phyloP scores from a whole-genome alignment of 1,284 basidiomycete genomes.

The Tremellales sp. region DNA sequence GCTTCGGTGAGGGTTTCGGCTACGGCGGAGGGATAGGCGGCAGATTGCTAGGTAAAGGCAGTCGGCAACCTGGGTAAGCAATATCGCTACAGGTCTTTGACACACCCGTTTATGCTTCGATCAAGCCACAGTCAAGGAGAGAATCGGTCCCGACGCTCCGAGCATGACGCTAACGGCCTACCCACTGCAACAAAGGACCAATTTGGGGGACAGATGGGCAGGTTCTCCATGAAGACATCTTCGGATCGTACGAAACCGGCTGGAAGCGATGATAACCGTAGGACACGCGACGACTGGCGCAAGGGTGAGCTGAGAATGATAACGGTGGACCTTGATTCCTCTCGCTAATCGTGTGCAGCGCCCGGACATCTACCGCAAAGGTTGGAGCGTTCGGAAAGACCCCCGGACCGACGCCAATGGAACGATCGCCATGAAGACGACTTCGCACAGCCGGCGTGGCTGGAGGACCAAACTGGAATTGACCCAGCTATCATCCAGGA shows the following conservation, averaged over 20 bases:
- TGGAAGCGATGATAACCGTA: slow-evolving; percentile 27
- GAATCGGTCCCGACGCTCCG: slow-evolving; percentile 16
- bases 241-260: slow-evolving; percentile 20
- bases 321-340: slow-evolving; percentile 1
- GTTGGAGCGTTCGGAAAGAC: too few species aligned
- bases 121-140: too few species aligned
- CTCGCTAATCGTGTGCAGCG: too few species aligned
- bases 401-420: too few species aligned
- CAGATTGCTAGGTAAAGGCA: slow-evolving; percentile 18
- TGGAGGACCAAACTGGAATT: slow-evolving; percentile 30
- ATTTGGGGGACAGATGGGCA: slow-evolving; percentile 29
- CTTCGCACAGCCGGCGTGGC: slow-evolving; percentile 39
- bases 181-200: neutral
- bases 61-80: slow-evolving; percentile 35
- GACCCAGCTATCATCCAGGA: slow-evolving; percentile 32
- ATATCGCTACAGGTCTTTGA: neutral
- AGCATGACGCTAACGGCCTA: neutral
- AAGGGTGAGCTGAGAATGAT: neutral
- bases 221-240: slow-evolving; percentile 23
- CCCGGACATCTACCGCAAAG: too few species aligned
- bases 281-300: neutral
- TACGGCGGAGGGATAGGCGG: slow-evolving; percentile 44
- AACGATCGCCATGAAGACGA: slow-evolving; percentile 22
- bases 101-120: slow-evolving; percentile 13
- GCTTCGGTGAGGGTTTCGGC: slow-evolving; percentile 44